Evolutionary conservation across 2,329 filamentous ascomycete genomes (phyloP).

Genomic region (Helicocarpus griseus): DNA sequence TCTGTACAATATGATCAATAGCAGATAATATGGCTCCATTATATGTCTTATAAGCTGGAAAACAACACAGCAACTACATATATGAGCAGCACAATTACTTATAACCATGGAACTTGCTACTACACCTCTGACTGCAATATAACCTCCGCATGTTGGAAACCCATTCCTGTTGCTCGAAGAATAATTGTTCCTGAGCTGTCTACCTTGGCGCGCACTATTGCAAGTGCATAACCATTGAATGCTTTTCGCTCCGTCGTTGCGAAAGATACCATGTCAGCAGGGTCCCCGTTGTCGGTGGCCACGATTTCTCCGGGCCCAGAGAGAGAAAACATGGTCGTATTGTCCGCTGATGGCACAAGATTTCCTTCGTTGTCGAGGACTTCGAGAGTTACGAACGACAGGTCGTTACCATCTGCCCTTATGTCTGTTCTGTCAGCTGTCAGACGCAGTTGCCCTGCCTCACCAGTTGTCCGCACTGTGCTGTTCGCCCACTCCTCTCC

Average conservation of each 20-base stretch:
- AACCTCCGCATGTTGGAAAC: too few relatives aligned
- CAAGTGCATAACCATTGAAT: constrained; percentile 35
- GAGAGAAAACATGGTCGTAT: constrained; percentile 37
- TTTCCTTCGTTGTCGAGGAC: constrained; percentile 38
- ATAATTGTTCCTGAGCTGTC: too few relatives aligned
- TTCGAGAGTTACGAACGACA: constrained; percentile 38
- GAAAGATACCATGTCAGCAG: constrained; percentile 37
- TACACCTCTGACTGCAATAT: too few relatives aligned
- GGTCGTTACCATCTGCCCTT: constrained; percentile 29
- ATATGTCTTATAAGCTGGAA: too few relatives aligned
- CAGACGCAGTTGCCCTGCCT: constrained; percentile 29
- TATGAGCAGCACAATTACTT: too few relatives aligned
- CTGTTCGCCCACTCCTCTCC: constrained; percentile 39
- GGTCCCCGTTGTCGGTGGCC: constrained; percentile 45
- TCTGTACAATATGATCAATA: too few relatives aligned
- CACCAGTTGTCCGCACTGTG: constrained; percentile 34
- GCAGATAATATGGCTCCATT: too few relatives aligned
- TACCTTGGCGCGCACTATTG: too few relatives aligned
- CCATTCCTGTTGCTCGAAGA: too few relatives aligned
- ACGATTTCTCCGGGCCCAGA: constrained; percentile 38
- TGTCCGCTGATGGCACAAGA: constrained; percentile 35
- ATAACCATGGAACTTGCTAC: too few relatives aligned
- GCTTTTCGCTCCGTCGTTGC: constrained; percentile 31
- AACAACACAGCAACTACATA: too few relatives aligned
- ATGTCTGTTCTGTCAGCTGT: constrained; percentile 35